Percentiles rank a stretch among this genome's conserved stretches.
Evolutionary conservation across 2,329 filamentous ascomycete species (phyloP).

Genomic region (Fusarium veterinarium): DNA sequence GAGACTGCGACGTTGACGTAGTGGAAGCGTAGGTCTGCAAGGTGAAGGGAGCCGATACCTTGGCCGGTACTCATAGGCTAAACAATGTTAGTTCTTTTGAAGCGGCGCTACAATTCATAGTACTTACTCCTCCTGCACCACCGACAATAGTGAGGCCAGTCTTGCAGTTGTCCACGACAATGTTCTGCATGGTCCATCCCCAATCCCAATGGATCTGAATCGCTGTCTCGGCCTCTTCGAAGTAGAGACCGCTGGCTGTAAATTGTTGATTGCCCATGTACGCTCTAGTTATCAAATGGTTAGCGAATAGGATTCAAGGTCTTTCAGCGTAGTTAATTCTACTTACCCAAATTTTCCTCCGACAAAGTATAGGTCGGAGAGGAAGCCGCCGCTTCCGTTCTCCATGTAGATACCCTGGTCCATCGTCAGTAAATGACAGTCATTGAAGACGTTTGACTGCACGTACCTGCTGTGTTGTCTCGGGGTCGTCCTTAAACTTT

Average conservation of each 20-base stretch:
- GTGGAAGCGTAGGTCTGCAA: constrained; percentile 19
- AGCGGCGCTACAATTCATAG: rapidly evolving
- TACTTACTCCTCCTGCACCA: no score
- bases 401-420: constrained; percentile 34
- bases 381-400: constrained; percentile 54
- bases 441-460: rapidly evolving
- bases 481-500: constrained; percentile 39
- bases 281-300: constrained; percentile 20
- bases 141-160: constrained; percentile 68
- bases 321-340: rapidly evolving
- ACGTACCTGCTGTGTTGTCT: constrained; percentile 42
- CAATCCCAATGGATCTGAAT: constrained; percentile 80
- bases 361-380: constrained; percentile 71
- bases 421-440: rapidly evolving
- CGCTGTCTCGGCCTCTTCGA: constrained; percentile 71
- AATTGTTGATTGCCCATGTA: constrained; percentile 72
- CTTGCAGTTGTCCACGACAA: constrained; percentile 69
- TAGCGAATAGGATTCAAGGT: background rate
- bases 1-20: background rate
- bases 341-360: constrained; percentile 61
- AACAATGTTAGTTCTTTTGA: background rate
- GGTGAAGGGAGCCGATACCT: constrained; percentile 28
- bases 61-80: constrained; percentile 15
- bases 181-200: constrained; percentile 78
- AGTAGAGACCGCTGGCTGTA: constrained; percentile 73